Percentiles rank a stretch among this genome's conserved stretches.
Evolutionary conservation across 768 basidiomycete species (phyloP).

Genomic region (Lentinula edodes): DNA sequence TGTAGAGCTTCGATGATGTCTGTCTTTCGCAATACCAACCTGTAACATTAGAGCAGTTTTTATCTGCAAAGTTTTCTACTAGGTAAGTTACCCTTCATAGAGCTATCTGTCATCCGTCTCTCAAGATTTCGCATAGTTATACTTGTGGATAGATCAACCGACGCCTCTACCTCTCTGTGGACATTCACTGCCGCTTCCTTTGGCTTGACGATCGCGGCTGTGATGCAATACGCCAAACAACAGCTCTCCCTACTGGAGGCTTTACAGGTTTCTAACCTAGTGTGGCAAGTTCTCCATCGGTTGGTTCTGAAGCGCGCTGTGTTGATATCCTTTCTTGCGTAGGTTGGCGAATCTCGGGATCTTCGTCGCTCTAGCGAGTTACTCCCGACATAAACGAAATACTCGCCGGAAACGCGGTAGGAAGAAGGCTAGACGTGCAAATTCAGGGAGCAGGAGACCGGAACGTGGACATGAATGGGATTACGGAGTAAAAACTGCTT

Average conservation of each 20-base stretch:
- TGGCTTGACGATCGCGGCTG: constrained; percentile 32
- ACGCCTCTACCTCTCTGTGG: constrained; percentile 34
- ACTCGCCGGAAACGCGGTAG: constrained; percentile 12
- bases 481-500: constrained; percentile 30
- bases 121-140: constrained; percentile 19
- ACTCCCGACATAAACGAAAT: constrained; percentile 30
- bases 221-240: constrained; percentile 21
- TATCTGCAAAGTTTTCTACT: constrained; percentile 25
- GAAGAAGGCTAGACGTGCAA: background rate
- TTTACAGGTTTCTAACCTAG: constrained; percentile 34
- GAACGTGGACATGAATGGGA: constrained; percentile 12
- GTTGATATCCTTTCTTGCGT: background rate
- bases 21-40: background rate
- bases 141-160: constrained; percentile 33
- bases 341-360: constrained; percentile 40
- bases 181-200: constrained; percentile 37
- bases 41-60: constrained; percentile 13
- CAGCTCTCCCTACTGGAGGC: constrained; percentile 34
- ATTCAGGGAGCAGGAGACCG: background rate
- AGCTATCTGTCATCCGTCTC: constrained; percentile 21
- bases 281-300: constrained; percentile 24
- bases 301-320: background rate
- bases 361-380: constrained; percentile 34
- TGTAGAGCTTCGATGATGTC: background rate
- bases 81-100: constrained; percentile 5